Evolutionary conservation across 306 rosid genomes (phyloP).

Genomic region (Dalbergia oliveri): DNA sequence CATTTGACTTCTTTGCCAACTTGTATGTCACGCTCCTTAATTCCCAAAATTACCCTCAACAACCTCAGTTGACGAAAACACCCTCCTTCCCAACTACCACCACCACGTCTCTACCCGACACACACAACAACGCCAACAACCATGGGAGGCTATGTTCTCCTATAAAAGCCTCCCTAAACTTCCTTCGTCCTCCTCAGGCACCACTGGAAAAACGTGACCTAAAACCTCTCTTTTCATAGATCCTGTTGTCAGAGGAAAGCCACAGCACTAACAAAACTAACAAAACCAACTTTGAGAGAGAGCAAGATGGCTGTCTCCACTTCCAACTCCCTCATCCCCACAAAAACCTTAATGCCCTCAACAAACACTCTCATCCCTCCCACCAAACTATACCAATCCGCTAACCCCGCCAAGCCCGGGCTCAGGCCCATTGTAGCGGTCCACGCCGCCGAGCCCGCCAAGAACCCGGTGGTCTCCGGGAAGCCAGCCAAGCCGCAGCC

Average conservation of each 20-base stretch:
- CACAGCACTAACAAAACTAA: neutral
- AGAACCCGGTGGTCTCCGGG: slow-evolving; percentile 73
- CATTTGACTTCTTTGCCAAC: neutral
- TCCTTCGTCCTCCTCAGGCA: slow-evolving; percentile 36
- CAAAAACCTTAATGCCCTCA: slow-evolving; percentile 59
- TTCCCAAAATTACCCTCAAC: neutral
- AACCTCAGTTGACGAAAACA: slow-evolving; percentile 11
- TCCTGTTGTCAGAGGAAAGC: slow-evolving; percentile 8
- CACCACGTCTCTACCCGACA: slow-evolving; percentile 35
- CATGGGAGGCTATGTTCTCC: neutral
- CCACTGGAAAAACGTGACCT: slow-evolving; percentile 14
- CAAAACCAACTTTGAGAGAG: too few species aligned
- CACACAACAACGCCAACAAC: slow-evolving; percentile 25
- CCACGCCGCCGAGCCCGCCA: slow-evolving; percentile 90
- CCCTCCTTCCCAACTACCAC: slow-evolving; percentile 51
- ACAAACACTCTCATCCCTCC: slow-evolving; percentile 46
- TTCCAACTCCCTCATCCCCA: slow-evolving; percentile 58
- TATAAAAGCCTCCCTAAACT: slow-evolving; percentile 48
- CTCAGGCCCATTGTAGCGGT: slow-evolving; percentile 59
- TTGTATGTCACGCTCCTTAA: neutral
- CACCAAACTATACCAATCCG: slow-evolving; percentile 55
- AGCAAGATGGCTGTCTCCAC: slow-evolving; percentile 62
- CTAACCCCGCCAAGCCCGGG: slow-evolving; percentile 42
- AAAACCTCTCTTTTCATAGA: neutral
- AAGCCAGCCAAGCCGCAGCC: slow-evolving; percentile 53